Evolutionary conservation across 1,284 basidiomycete species (phyloP).

Genomic region (Cerrena zonata): DNA sequence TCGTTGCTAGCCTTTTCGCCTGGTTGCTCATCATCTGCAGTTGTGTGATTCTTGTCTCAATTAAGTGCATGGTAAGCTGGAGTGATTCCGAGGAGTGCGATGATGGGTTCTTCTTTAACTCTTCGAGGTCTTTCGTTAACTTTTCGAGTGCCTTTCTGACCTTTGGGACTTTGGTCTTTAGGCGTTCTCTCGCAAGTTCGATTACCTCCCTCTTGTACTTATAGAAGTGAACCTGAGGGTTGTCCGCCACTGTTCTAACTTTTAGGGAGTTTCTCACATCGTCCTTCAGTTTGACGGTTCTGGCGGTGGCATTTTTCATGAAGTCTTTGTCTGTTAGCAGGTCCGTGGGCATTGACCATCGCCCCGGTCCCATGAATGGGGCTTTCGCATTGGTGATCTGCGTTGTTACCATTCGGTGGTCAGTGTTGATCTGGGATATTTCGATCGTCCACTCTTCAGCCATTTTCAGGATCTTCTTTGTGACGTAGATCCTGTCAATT

Average conservation of each 20-base stretch:
- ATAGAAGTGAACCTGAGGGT: conserved; percentile 22
- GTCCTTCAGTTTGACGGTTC: no score
- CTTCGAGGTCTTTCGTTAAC: neutral
- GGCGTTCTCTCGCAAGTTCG: neutral
- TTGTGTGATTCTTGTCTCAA: neutral
- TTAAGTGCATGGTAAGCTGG: neutral
- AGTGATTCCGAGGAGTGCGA: no score
- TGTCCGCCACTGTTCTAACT: neutral
- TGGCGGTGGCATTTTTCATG: neutral
- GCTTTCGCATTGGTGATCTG: neutral
- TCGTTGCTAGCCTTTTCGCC: neutral
- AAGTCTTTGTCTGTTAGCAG: conserved; percentile 1
- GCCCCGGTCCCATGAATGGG: neutral
- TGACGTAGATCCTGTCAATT: conserved; percentile 24
- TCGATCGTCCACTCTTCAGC: neutral
- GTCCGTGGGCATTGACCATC: neutral
- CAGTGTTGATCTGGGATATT: neutral
- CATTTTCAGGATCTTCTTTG: neutral
- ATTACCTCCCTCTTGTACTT: neutral
- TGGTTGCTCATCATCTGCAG: neutral
- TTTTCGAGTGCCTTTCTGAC: neutral
- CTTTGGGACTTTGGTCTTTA: conserved; percentile 7
- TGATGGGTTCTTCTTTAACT: neutral
- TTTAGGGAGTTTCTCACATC: no score
- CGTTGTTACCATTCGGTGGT: conserved; percentile 8